Base-by-base conservation (phyloP, 441 rosid genomes). In the Croton setiger region DNA sequence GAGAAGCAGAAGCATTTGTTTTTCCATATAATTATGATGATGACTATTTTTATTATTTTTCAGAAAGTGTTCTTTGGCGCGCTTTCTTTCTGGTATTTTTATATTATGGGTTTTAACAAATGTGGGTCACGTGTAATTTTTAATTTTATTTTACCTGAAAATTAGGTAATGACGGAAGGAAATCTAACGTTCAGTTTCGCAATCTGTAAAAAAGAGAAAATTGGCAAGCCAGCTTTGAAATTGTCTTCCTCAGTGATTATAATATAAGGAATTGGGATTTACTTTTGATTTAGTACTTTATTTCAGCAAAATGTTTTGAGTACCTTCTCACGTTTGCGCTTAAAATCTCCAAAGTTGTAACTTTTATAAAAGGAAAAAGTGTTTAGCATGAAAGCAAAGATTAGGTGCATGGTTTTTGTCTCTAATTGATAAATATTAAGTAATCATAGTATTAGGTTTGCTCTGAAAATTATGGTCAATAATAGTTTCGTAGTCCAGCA, bases 131-230 rank as follows among this genome's bases (percentile, higher is more conserved):
- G 68, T 56, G 65, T 64, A 56, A 60, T 71, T 56, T 53, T 56
- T 58, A 60, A 57, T 68, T 47, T 54, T 63, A 68, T 59, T 71
- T 75, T 43, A 70, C 74, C 76, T 33, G 79, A 80, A 77, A 72
- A 58, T 68, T 72, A 75, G 81, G 77, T 27, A 27, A 27, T 27
- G 31, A 27, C 31, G 31, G 31, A 27, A 27, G 75, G 66, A 37
- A 64, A 73, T 75, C 80, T 68, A 74, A 66, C 70, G 75, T 51
- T 76, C 60, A 33, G 67, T 72, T 76, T 53, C 27, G 60, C 77
- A 58, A 70, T 55, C 48, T 74, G 79, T 74, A 64, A 76, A 58
- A 56, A 69, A 17, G 3, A 74, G 53, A 56, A 69, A 17, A 39
- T 1, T 31, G 53, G 41, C 37, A 52, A 66, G 10, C 64, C 53